Percentiles rank a stretch among this genome's conserved stretches.
Conservation (phyloP, 176 grass and related monocot species). For the Raddia guianensis region DNA sequence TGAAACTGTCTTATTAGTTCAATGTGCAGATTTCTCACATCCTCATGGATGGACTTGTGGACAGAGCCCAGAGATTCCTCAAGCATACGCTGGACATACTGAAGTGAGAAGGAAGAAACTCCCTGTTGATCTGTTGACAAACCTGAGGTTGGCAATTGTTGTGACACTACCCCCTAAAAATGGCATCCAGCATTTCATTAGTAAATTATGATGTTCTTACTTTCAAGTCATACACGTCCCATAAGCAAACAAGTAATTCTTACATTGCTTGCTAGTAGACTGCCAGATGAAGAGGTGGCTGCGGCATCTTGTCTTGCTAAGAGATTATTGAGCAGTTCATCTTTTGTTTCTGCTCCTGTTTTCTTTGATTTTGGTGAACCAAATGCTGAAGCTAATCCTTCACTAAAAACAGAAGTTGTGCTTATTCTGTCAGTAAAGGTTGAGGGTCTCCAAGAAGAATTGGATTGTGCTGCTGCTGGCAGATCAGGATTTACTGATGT, state of each 20-base stretch:
- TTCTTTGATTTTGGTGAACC: constrained; percentile 94
- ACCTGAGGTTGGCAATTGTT: constrained; percentile 46
- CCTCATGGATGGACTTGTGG: constrained; percentile 92
- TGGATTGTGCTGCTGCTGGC: constrained; percentile 49
- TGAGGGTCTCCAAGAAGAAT: constrained; percentile 45
- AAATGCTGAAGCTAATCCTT: constrained; percentile 73
- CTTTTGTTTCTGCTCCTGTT: constrained; percentile 86
- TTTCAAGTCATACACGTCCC: not conserved
- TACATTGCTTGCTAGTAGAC: constrained; percentile 66
- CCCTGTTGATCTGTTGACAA: constrained; percentile 61
- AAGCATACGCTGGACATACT: constrained; percentile 89
- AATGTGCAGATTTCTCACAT: constrained; percentile 94
- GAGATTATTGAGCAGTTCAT: constrained; percentile 73
- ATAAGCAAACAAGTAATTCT: constrained; percentile 39
- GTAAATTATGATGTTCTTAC: not conserved
- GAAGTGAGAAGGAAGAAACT: constrained; percentile 91
- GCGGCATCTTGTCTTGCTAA: constrained; percentile 69
- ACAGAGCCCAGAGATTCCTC: constrained; percentile 88
- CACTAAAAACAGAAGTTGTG: constrained; percentile 80
- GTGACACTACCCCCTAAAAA: constrained; percentile 59
- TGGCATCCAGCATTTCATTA: constrained; percentile 23
- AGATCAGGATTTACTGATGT: constrained; percentile 47
- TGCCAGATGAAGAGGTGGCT: constrained; percentile 45
- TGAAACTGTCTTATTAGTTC: constrained; percentile 96
- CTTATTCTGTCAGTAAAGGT: constrained; percentile 79